Conservation (phyloP, 345 rosid species). For the Nephelium lappaceum region DNA sequence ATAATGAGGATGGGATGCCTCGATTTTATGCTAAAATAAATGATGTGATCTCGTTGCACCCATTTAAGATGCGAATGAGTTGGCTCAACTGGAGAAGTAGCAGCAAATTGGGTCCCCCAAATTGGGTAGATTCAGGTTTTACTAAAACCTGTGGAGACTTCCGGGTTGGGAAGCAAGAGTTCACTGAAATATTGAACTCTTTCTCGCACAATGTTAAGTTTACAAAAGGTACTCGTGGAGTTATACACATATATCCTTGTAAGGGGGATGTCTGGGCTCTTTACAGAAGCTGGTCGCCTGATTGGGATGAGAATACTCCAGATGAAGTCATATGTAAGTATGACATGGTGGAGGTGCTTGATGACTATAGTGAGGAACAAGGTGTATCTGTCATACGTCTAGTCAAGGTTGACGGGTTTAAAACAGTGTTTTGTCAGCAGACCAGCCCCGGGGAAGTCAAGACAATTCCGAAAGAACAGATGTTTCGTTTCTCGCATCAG, state of each 20-base stretch:
- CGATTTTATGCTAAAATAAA: conserved; percentile 93
- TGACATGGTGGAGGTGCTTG: conserved; percentile 91
- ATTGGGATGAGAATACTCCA: conserved; percentile 73
- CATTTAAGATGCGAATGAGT: conserved; percentile 85
- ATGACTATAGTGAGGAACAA: conserved; percentile 61
- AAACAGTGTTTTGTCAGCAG: conserved; percentile 60
- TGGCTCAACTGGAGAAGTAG: conserved; percentile 86
- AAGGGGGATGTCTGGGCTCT: conserved; percentile 94
- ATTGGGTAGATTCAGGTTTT: conserved; percentile 88
- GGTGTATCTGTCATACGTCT: conserved; percentile 63
- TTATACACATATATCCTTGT: conserved; percentile 64
- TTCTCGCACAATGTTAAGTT: conserved; percentile 88
- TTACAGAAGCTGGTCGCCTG: conserved; percentile 82
- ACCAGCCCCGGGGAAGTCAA: conserved; percentile 41
- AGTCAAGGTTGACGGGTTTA: conserved; percentile 73
- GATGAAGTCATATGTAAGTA: conserved; percentile 72
- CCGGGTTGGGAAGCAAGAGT: conserved; percentile 61
- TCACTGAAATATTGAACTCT: conserved; percentile 53
- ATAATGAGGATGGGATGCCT: conserved; percentile 93
- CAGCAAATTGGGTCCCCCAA: conserved; percentile 58
- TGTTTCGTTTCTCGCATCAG: conserved; percentile 94
- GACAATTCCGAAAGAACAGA: conserved; percentile 66
- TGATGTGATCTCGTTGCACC: conserved; percentile 71
- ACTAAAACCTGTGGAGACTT: conserved; percentile 88
- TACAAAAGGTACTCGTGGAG: conserved; percentile 69